Evolutionary conservation across 2,329 filamentous ascomycete species (phyloP).

Genomic region (Madurella mycetomatis): DNA sequence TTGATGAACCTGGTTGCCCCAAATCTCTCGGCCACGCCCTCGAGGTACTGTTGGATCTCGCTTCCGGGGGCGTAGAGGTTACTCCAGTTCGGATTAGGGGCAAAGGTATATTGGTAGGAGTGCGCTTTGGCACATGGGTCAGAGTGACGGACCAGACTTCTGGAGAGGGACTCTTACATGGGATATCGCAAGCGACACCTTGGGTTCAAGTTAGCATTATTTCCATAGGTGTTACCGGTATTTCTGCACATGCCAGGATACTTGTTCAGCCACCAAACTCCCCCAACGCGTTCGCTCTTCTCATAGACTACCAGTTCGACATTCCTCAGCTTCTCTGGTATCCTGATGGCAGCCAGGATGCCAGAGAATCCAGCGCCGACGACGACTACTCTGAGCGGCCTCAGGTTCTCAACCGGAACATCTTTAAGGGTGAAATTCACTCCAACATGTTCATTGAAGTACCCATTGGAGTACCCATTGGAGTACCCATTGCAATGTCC

Average conservation of each 20-base stretch:
- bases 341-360: conserved; percentile 32
- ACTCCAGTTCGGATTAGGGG: conserved; percentile 52
- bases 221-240: background rate
- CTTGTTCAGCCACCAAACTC: conserved; percentile 34
- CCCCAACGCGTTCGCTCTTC: conserved; percentile 33
- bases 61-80: conserved; percentile 44
- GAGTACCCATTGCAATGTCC: too few relatives aligned
- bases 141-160: background rate
- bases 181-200: conserved; percentile 35
- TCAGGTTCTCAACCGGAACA: conserved; percentile 30
- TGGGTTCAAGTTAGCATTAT: background rate
- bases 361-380: conserved; percentile 34
- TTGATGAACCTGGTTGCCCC: conserved; percentile 45
- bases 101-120: conserved; percentile 53
- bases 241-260: conserved; percentile 28
- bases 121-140: conserved; percentile 35
- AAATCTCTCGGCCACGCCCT: conserved; percentile 43
- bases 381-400: conserved; percentile 33
- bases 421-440: conserved; percentile 27
- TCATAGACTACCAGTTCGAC: conserved; percentile 34
- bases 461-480: conserved; percentile 1
- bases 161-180: conserved; percentile 28
- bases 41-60: conserved; percentile 49
- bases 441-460: background rate
- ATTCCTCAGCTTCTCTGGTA: conserved; percentile 33